These are phyloP conservation scores for Dioszegia hungarica DNA, from an alignment of 768 basidiomycete species.

Conservation along the genomic window DNA sequence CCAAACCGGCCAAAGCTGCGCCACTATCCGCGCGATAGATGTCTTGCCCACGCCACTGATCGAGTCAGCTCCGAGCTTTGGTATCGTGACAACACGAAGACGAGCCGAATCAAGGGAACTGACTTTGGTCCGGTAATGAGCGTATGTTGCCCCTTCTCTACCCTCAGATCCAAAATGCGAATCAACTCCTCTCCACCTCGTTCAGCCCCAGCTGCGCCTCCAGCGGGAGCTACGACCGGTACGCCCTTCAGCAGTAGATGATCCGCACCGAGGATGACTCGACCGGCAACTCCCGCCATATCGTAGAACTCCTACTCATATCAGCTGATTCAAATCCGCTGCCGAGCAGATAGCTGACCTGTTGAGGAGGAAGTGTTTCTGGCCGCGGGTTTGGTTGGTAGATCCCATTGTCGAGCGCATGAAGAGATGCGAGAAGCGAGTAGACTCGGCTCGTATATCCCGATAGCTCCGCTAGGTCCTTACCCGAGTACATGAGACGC, in stretches of 20 bases:
- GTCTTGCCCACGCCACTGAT: slow-evolving; percentile 85
- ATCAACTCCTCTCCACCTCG: slow-evolving; percentile 59
- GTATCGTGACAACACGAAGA: not conserved
- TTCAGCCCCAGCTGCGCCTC: slow-evolving; percentile 46
- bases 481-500: slow-evolving; percentile 92
- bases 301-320: slow-evolving; percentile 55
- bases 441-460: slow-evolving; percentile 88
- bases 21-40: slow-evolving; percentile 77
- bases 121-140: slow-evolving; percentile 78
- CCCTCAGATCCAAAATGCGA: slow-evolving; percentile 60
- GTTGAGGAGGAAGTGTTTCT: slow-evolving; percentile 43
- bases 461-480: slow-evolving; percentile 89
- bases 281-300: slow-evolving; percentile 62
- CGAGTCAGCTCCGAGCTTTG: slow-evolving; percentile 9
- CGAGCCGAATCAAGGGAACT: slow-evolving; percentile 11
- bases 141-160: slow-evolving; percentile 70
- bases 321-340: not conserved
- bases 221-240: slow-evolving; percentile 52
- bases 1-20: slow-evolving; percentile 74
- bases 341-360: slow-evolving; percentile 14
- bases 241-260: slow-evolving; percentile 48
- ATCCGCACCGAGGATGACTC: slow-evolving; percentile 58
- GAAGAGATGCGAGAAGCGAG: slow-evolving; percentile 76
- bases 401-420: slow-evolving; percentile 57
- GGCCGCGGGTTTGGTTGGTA: slow-evolving; percentile 54